These are phyloP conservation scores for Pugionium dolabratum DNA, from an alignment of 345 rosid species.

Conservation along the genomic window DNA sequence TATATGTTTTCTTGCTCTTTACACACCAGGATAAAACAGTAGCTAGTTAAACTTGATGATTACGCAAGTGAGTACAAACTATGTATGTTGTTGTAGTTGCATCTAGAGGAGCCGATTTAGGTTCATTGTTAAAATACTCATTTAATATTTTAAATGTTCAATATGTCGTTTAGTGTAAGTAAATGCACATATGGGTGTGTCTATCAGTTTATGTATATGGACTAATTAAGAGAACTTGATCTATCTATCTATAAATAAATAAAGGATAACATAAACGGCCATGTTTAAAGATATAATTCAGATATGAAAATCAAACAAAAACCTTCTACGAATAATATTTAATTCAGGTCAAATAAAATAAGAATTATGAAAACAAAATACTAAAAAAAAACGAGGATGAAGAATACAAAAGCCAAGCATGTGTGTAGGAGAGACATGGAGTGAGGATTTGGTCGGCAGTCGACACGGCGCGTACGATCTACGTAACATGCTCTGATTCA, in stretches of 20 bases:
- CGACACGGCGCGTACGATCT: slow-evolving; percentile 43
- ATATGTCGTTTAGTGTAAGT: slow-evolving; percentile 30
- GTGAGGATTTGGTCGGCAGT: slow-evolving; percentile 40
- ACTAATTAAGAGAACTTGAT: slow-evolving; percentile 21
- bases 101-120: not conserved
- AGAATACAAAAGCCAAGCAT: slow-evolving; percentile 35
- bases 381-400: slow-evolving; percentile 6
- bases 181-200: slow-evolving; percentile 37
- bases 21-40: slow-evolving; percentile 4
- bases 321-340: not conserved
- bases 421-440: slow-evolving; percentile 36
- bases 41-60: slow-evolving; percentile 12
- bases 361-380: not conserved
- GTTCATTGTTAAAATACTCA: not conserved
- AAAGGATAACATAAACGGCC: slow-evolving; percentile 22
- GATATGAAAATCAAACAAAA: slow-evolving; percentile 23
- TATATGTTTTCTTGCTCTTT: no score
- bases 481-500: slow-evolving; percentile 38
- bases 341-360: slow-evolving; percentile 7
- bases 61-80: slow-evolving; percentile 3
- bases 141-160: not conserved
- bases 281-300: slow-evolving; percentile 29
- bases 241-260: not conserved
- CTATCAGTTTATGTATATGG: slow-evolving; percentile 36
- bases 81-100: slow-evolving; percentile 8